Evolutionary conservation across 2,329 filamentous ascomycete species (phyloP).

Genomic region (Tolypocladium album): DNA sequence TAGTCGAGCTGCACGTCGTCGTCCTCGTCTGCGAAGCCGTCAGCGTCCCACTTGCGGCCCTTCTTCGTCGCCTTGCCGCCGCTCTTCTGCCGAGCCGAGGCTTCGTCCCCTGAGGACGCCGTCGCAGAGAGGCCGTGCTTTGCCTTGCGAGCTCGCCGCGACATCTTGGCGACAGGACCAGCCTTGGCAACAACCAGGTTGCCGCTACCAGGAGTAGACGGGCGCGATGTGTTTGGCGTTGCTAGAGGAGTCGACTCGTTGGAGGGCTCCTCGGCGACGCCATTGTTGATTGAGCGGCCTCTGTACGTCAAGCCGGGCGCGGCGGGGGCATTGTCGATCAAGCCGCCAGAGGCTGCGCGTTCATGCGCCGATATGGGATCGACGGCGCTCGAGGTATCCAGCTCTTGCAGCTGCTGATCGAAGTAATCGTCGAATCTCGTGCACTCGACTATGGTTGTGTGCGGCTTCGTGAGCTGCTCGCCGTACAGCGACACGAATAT

Average conservation of each 20-base stretch:
- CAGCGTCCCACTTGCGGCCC: constrained; percentile 84
- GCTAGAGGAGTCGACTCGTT: constrained; percentile 58
- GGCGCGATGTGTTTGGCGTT: constrained; percentile 68
- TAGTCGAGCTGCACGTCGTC: constrained; percentile 73
- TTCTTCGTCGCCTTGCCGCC: constrained; percentile 64
- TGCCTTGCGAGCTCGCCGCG: constrained; percentile 63
- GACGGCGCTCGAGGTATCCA: constrained; percentile 46
- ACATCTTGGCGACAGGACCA: constrained; percentile 67
- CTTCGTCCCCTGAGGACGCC: constrained; percentile 78
- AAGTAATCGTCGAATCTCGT: constrained; percentile 82
- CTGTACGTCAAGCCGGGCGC: constrained; percentile 30
- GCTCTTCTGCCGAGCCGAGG: constrained; percentile 43
- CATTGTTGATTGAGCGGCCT: constrained; percentile 22
- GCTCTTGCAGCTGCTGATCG: constrained; percentile 78
- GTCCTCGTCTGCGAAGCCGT: constrained; percentile 78
- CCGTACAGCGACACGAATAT: constrained; percentile 88
- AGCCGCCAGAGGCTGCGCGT: constrained; percentile 18
- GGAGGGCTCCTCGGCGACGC: constrained; percentile 33
- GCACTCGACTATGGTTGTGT: constrained; percentile 71
- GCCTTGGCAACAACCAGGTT: constrained; percentile 60
- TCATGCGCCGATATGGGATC: constrained; percentile 19
- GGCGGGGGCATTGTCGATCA: constrained; percentile 11
- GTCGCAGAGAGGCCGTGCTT: constrained; percentile 56
- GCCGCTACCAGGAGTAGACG: constrained; percentile 57
- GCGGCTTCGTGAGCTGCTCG: constrained; percentile 71